Evolutionary conservation across 495 filamentous ascomycete species (phyloP), one percentile per base, ranked within the genome.

Genomic region (Aspergillus biplanus): DNA sequence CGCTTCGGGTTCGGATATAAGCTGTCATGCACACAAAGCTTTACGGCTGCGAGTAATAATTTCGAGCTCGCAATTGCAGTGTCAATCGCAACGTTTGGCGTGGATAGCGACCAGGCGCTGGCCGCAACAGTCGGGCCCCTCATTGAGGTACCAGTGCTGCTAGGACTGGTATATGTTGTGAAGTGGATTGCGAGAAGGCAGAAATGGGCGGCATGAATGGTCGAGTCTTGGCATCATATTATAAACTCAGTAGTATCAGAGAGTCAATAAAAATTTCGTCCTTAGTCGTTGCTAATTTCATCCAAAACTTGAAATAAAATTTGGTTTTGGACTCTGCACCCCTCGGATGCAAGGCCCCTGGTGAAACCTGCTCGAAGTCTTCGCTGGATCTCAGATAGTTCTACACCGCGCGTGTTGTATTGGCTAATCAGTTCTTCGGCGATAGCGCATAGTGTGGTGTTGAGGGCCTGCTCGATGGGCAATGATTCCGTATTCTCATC

Each of bases 31-130:
- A 96, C 93, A 11, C 94, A 97, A 77, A 91, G 91, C 67, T 95
- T 97, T 66, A 97, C 93, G 0, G 93, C 93, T 6, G 94, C 93
- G 4, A 97, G 92, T 72, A 97, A 97, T 65, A 97, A 97, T 68
- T 97, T 97, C 68, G 93, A 97, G 79, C 75, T 97, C 16, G 93
- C 93, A 0, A 96, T 97, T 76, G 93, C 93, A 2, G 93, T 97
- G 3, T 93, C 91, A 3, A 87, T 97, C 5, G 91, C 92, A 4
- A 87, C 89, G 4, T 97, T 89, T 78, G 93, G 93, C 0, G 83
- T 90, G 1, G 76, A 87, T 33, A 92, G 89, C 67, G 89, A 93
- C 49, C 91, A 97, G 71, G 93, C 93, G 0, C 77, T 97, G 33
- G 93, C 93, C n/a, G 81, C 90, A 11, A 97, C 93, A 2, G 93